Evolutionary conservation across 257 asterid genomes (phyloP).

Genomic region (Plantago elongata): DNA sequence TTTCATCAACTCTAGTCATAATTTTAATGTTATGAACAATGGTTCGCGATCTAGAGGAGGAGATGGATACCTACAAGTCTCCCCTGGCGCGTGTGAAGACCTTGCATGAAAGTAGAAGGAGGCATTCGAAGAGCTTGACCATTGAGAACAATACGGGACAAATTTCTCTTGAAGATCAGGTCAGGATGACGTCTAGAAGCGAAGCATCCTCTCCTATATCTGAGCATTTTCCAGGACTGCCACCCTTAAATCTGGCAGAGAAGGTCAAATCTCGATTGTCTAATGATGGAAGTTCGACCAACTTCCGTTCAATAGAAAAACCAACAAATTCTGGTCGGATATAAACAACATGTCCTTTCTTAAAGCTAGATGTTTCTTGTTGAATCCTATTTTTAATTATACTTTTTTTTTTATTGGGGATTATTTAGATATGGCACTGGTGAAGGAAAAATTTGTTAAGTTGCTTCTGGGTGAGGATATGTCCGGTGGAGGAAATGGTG

Average conservation of each 20-base stretch:
- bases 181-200: slow-evolving; percentile 31
- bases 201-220: slow-evolving; percentile 23
- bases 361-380: neutral
- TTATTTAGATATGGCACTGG: slow-evolving; percentile 50
- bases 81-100: slow-evolving; percentile 24
- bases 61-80: slow-evolving; percentile 29
- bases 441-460: slow-evolving; percentile 92
- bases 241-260: slow-evolving; percentile 14
- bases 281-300: slow-evolving; percentile 14
- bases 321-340: slow-evolving; percentile 31
- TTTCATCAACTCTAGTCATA: too few species aligned
- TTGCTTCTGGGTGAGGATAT: slow-evolving; percentile 95
- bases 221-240: slow-evolving; percentile 1
- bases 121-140: slow-evolving; percentile 17
- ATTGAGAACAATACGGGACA: slow-evolving; percentile 15
- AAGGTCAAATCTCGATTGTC: slow-evolving; percentile 22
- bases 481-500: slow-evolving; percentile 99
- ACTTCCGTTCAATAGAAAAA: slow-evolving; percentile 21
- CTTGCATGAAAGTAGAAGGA: slow-evolving; percentile 28
- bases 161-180: slow-evolving; percentile 16
- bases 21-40: neutral
- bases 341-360: too few species aligned
- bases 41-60: slow-evolving; percentile 36
- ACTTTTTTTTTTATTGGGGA: neutral
- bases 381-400: neutral